Evolutionary conservation across 768 basidiomycete genomes (phyloP).

Genomic region (Termitomyces sp.): DNA sequence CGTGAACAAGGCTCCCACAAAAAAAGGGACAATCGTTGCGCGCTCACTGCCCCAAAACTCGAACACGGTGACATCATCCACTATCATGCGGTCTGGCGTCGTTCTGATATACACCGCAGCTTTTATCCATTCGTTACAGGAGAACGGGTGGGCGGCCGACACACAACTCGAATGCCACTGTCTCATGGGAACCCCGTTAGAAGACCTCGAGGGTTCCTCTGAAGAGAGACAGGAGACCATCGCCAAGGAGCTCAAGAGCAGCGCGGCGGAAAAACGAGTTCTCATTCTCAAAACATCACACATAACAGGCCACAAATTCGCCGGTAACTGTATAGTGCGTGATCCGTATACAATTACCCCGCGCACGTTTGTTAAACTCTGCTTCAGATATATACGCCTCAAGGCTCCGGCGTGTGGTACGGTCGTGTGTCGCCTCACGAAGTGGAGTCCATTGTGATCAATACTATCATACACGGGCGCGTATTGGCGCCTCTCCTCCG

Average conservation of each 20-base stretch:
- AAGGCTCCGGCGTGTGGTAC: conserved; percentile 87
- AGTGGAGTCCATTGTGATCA: conserved; percentile 77
- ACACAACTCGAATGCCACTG: conserved; percentile 62
- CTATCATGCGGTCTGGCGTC: background rate
- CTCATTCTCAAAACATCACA: conserved; percentile 87
- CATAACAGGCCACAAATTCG: conserved; percentile 89
- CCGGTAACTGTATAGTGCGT: conserved; percentile 86
- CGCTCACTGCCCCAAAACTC: conserved; percentile 79
- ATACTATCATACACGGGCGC: conserved; percentile 81
- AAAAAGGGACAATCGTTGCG: conserved; percentile 87
- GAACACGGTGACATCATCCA: conserved; percentile 50
- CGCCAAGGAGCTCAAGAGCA: conserved; percentile 44
- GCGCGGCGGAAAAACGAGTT: conserved; percentile 55
- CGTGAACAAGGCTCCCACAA: conserved; percentile 79
- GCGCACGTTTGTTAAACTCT: background rate
- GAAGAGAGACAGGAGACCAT: conserved; percentile 54
- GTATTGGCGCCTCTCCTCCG: conserved; percentile 83
- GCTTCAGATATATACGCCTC: conserved; percentile 78
- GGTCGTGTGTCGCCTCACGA: conserved; percentile 91
- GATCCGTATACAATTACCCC: background rate
- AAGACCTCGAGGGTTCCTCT: conserved; percentile 46
- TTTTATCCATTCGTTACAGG: conserved; percentile 56
- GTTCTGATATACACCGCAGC: conserved; percentile 30
- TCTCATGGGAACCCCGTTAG: conserved; percentile 48
- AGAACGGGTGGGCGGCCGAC: conserved; percentile 69